Evolutionary conservation across 129 eudicot genomes (phyloP).

Genomic region (Rutidosis leptorrhynchoides): DNA sequence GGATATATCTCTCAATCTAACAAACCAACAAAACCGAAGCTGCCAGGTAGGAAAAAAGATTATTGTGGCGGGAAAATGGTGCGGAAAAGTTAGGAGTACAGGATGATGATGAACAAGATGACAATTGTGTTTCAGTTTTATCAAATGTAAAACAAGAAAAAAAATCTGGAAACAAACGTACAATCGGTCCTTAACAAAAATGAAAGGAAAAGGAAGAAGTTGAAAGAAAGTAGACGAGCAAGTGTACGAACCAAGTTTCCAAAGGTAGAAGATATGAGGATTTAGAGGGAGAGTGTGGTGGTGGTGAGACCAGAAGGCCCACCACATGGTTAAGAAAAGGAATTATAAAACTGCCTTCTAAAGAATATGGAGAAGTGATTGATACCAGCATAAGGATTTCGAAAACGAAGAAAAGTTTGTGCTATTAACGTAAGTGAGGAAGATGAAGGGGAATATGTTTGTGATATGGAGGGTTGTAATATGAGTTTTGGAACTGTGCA

Average conservation of each 20-base stretch:
- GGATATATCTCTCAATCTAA: constrained; percentile 53
- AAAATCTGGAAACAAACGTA: constrained; percentile 26
- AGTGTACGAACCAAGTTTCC: constrained; percentile 39
- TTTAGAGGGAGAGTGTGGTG: constrained; percentile 35
- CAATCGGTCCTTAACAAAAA: constrained; percentile 26
- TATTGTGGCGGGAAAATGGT: constrained; percentile 87
- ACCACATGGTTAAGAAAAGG: constrained; percentile 74
- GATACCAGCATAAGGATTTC: constrained; percentile 29
- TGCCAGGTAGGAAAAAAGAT: constrained; percentile 62
- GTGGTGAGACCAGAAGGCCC: constrained; percentile 79
- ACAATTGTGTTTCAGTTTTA: constrained; percentile 24
- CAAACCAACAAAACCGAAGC: constrained; percentile 34
- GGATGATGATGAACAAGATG: constrained; percentile 49
- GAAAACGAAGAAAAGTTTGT: constrained; percentile 36
- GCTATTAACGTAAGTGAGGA: constrained; percentile 31
- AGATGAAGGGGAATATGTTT: constrained; percentile 58
- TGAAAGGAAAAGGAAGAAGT: constrained; percentile 54
- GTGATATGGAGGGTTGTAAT: constrained; percentile 84
- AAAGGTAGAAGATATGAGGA: constrained; percentile 39
- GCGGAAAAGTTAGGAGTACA: constrained; percentile 76
- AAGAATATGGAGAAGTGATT: constrained; percentile 25
- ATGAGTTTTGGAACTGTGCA: constrained; percentile 80
- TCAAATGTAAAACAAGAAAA: constrained; percentile 39
- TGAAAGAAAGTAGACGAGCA: constrained; percentile 32
- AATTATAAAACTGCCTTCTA: constrained; percentile 39